phyloP scores from a whole-genome alignment of 2,329 filamentous ascomycete genomes.

The Sphaerulina vaccinii region DNA sequence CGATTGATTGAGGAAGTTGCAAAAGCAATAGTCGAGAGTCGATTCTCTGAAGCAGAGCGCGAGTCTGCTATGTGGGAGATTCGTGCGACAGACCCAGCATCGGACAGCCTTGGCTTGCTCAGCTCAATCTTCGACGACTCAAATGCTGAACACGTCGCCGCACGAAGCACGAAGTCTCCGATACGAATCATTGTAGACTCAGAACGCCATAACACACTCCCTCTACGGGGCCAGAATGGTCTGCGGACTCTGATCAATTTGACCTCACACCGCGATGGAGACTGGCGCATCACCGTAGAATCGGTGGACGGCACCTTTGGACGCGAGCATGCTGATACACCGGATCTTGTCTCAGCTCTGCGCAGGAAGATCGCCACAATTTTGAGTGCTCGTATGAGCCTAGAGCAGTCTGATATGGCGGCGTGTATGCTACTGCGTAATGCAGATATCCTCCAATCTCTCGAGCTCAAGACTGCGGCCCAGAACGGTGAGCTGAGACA shows the following conservation, averaged over 20 bases:
- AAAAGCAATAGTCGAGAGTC: constrained; percentile 80
- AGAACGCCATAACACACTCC: constrained; percentile 34
- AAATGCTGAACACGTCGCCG: constrained; percentile 60
- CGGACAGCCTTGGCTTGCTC: constrained; percentile 56
- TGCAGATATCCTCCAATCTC: constrained; percentile 69
- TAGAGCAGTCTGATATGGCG: constrained; percentile 63
- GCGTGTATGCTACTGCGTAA: constrained; percentile 74
- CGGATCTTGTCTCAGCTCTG: constrained; percentile 62
- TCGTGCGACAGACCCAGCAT: constrained; percentile 62
- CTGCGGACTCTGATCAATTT: constrained; percentile 71
- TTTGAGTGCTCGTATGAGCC: constrained; percentile 60
- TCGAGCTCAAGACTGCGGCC: constrained; percentile 44
- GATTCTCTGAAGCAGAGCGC: constrained; percentile 79
- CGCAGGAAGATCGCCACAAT: constrained; percentile 31
- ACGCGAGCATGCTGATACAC: constrained; percentile 68
- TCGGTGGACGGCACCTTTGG: constrained; percentile 70
- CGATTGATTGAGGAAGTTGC: constrained; percentile 81
- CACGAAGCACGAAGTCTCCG: constrained; percentile 65
- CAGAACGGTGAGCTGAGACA: constrained; percentile 24
- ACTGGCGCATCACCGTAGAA: constrained; percentile 57
- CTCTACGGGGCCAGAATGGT: constrained; percentile 50
- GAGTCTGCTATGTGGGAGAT: constrained; percentile 80
- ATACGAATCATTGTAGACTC: constrained; percentile 72
- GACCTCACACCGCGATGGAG: constrained; percentile 52
- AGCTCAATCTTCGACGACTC: constrained; percentile 72